Conservation (phyloP, 75 land plant genomes). For the Sequoiadendron giganteum region DNA sequence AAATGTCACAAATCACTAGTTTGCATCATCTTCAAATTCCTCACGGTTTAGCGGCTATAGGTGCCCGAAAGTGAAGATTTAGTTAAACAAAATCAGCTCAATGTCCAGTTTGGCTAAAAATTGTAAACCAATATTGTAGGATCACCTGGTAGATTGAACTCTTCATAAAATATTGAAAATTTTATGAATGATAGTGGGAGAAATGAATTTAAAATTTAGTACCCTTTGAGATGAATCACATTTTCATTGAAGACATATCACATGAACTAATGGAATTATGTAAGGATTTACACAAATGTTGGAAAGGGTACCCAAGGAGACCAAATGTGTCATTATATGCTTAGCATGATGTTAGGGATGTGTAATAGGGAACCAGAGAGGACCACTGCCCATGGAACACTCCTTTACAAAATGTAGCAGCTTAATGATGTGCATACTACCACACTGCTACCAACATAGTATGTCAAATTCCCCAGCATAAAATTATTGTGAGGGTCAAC, state of each 20-base stretch:
- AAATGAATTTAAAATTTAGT: no score
- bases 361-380: background rate
- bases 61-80: no score
- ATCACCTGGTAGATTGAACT: no score
- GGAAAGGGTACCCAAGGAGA: background rate
- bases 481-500: background rate
- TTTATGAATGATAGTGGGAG: background rate
- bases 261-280: background rate
- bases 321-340: background rate
- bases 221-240: background rate
- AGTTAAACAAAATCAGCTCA: no score
- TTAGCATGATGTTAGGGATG: background rate
- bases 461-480: background rate
- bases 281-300: background rate
- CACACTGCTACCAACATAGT: background rate
- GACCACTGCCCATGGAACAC: background rate
- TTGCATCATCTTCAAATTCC: no score
- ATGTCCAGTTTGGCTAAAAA: no score
- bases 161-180: background rate
- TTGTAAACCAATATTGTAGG: no score
- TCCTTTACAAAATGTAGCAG: background rate
- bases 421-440: background rate
- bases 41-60: no score
- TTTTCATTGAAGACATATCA: background rate
- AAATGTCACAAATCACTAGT: no score